Evolutionary conservation across 139 green algal genomes (phyloP), one percentile per base, ranked within the genome.

Genomic region (Asterochloris erici): DNA sequence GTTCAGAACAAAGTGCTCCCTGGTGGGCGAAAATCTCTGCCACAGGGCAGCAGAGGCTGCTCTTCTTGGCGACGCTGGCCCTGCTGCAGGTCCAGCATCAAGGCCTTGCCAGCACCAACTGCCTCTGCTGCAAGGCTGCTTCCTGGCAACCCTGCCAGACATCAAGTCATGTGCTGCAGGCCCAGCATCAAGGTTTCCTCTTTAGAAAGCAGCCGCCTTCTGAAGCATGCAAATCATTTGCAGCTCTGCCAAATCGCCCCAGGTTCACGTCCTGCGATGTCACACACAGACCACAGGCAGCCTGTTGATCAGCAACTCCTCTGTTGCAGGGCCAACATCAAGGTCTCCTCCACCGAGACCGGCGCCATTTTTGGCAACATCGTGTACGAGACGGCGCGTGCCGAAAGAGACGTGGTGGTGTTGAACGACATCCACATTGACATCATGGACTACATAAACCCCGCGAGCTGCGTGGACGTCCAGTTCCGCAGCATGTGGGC

Each of bases 381-480:
- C 63, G 96, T 99, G 74, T 99, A 98, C 74, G 97, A 99, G 87
- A 96, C 90, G 6, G 94, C 94, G 66, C 80, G 85, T 54, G 63
- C 83, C 27, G 89, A 92, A 77, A 90, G 93, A 26, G 93, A 84
- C 61, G 95, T 99, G 78, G 95, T 99, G 28, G 96, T 99, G 78
- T 92, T 99, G 13, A 96, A 96, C 79, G 97, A 99, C 91, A 97
- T 99, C 84, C 97, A 99, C 92, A 98, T 99, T 82, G 97, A 99
- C 90, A 99, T 99, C 90, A 98, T 99, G 95, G 97, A 99, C 91
- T 99, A 99, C 94, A 99, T 99, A 89, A 88, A 81, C 28, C 96
- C 97, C 1, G 97, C 97, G 4, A 84, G 78, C 63, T 98, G 93
- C 86, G 85, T 91, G 10, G 97, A 99, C 84, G 92, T 96, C 16